phyloP scores from a whole-genome alignment of 331 rosid species.

The Spiraea crenata region DNA sequence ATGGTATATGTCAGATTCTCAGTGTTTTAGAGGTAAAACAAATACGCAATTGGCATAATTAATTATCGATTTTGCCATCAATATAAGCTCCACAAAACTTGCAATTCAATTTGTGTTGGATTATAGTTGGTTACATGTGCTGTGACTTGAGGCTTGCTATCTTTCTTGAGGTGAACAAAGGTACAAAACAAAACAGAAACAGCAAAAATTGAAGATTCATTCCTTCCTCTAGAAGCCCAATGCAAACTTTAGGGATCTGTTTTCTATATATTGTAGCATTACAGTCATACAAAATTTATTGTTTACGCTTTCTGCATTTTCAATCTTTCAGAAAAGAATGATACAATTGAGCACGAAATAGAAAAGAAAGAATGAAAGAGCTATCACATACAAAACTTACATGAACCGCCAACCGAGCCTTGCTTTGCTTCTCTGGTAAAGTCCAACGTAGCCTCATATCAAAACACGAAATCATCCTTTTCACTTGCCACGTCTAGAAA shows the following conservation, averaged over 20 bases:
- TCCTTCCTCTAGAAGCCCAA: neutral
- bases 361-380: constrained; percentile 3
- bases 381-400: constrained; percentile 21
- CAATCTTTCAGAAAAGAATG: neutral
- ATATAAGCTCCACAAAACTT: neutral
- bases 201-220: neutral
- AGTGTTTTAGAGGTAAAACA: neutral
- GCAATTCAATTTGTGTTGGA: neutral
- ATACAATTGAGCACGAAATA: neutral
- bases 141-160: neutral
- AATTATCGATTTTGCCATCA: neutral
- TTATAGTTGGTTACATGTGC: neutral
- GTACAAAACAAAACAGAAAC: too few relatives aligned
- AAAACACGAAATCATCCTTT: constrained; percentile 3
- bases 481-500: neutral
- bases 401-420: constrained; percentile 7
- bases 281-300: neutral
- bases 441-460: constrained; percentile 2
- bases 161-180: too few relatives aligned
- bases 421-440: neutral
- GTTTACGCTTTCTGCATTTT: neutral
- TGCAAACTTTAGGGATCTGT: neutral
- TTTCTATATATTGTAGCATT: neutral
- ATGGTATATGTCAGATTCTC: neutral
- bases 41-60: neutral